Base-by-base conservation (phyloP, 352 stramenopile species). In the Blastocystis sp. region DNA sequence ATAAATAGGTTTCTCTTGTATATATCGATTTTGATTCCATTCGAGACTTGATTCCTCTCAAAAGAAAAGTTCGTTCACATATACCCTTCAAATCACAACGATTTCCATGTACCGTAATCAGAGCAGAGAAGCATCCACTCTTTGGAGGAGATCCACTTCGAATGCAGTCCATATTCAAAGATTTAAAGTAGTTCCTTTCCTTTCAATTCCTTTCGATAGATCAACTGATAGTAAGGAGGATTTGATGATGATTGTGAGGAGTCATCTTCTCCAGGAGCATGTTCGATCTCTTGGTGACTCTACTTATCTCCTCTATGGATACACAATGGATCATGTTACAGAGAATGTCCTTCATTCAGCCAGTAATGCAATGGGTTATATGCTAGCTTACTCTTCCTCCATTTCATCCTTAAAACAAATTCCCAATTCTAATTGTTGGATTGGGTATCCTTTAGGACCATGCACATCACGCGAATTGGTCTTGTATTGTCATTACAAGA, bases 11-110 rank as follows among this genome's bases (percentile, higher is more conserved):
- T 35, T 21, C 46, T 0, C 21, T 54, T 6, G 71, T 83, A 9
- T 46, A 83, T 46, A 66, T 83, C n/a, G 71, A 83, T 24, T 83
- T 83, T 66, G 63, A 52, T 49, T 19, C 21, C 16, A 43, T 83
- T 39, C 29, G 46, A 27, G 19, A 32, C 19, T 49, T 77, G 27
- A 32, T 83, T 24, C 16, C 12, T n/a, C 35, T 42, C 39, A 37
- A 24, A 0, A n/a, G 14, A 16, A 35, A 63, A 24, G 29, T 19
- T n/a, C 14, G 6, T 42, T 39, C 29, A 43, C 7, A 11, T 37
- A 11, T 24, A 12, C 63, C 65, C 32, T 29, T 7, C 14, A 27
- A 42, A 42, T 66, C 49, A 24, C 32, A 83, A 43, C 24, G 1
- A 2, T 77, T 77, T 49, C 11, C 51, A 37, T 51, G 27, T 49